Evolutionary conservation across 805 yeast genomes (phyloP), one percentile per base, ranked within the genome.

Genomic region (Ogataea allantospora): DNA sequence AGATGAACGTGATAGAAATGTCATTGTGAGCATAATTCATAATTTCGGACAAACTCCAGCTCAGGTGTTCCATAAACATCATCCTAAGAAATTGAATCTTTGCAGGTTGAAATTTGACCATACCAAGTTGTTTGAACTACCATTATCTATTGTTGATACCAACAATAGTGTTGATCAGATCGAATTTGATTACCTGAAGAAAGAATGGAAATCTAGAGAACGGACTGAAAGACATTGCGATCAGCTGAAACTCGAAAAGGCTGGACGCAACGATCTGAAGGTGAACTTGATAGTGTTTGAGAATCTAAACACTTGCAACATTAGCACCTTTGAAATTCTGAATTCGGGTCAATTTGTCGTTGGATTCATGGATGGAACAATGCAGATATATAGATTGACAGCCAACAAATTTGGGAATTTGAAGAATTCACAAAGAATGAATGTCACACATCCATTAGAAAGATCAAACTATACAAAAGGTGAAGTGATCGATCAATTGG

Each of bases 41-140:
- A 88, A 88, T 59, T 88, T 88, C 68, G 96, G 96, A 0, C 96
- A 88, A 55, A 88, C 95, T 0, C 96, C 96, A 1, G 54, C 73
- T 33, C 85, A 83, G 49, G 63, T 88, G 8, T 86, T 88, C 50
- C 66, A 63, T 12, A 73, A 71, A 35, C 82, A 88, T 0, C 96
- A 88, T 58, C 81, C 83, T 1, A 46, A 54, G 17, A 67, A 71
- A 38, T 75, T 66, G 2, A 59, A 62, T 0, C 47, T 64, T n/a
- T 60, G 64, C 15, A 39, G 58, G 18, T 62, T 80, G 2, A 54
- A 55, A 24, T 51, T 66, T 22, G 66, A 67, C 17, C 33, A 57
- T 1, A 43, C 56, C 1, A 60, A 54, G n/a, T 33, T 65, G 8
- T 54, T 54, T 13, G 57, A 48, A 13, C 31, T 52, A 4, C 78